Evolutionary conservation across 768 basidiomycete species (phyloP).

Genomic region (Rhizopogon salebrosus): DNA sequence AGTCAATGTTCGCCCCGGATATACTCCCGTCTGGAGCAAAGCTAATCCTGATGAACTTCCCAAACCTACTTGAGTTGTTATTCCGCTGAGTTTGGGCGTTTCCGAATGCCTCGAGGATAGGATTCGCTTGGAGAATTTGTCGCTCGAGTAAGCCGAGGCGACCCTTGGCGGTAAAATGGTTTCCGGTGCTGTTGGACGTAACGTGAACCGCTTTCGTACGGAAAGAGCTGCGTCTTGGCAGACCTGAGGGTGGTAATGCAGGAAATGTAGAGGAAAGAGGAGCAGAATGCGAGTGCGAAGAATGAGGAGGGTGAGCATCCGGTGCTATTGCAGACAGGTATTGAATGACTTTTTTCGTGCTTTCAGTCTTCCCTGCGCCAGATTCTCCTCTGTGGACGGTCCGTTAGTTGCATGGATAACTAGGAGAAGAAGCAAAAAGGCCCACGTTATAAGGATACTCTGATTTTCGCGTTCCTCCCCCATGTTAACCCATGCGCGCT

Average conservation of each 20-base stretch:
- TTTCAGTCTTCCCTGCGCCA: conserved; percentile 98
- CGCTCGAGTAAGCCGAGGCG: conserved; percentile 86
- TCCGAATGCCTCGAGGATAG: conserved; percentile 95
- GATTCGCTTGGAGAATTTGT: conserved; percentile 96
- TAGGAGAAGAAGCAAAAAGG: conserved; percentile 14
- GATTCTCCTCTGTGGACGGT: conserved; percentile 79
- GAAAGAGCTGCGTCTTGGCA: conserved; percentile 63
- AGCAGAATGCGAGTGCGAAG: conserved; percentile 64
- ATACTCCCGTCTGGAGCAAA: conserved; percentile 93
- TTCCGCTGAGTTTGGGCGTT: conserved; percentile 98
- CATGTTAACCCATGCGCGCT: conserved; percentile 98
- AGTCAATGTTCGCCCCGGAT: conserved; percentile 96
- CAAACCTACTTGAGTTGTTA: conserved; percentile 98
- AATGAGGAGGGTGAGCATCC: conserved; percentile 53
- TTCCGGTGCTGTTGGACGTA: conserved; percentile 38
- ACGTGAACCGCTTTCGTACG: conserved; percentile 45
- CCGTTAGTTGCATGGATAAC: conserved; percentile 8
- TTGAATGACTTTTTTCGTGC: conserved; percentile 98
- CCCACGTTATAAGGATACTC: conserved; percentile 96
- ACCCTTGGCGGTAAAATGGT: conserved; percentile 55
- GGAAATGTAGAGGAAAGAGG: conserved; percentile 52
- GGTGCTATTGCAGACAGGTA: conserved; percentile 97
- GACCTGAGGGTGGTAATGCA: conserved; percentile 58
- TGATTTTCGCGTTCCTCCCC: conserved; percentile 96
- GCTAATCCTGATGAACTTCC: conserved; percentile 95